Base-by-base conservation (phyloP, 306 rosid species). In the Myrica gale region DNA sequence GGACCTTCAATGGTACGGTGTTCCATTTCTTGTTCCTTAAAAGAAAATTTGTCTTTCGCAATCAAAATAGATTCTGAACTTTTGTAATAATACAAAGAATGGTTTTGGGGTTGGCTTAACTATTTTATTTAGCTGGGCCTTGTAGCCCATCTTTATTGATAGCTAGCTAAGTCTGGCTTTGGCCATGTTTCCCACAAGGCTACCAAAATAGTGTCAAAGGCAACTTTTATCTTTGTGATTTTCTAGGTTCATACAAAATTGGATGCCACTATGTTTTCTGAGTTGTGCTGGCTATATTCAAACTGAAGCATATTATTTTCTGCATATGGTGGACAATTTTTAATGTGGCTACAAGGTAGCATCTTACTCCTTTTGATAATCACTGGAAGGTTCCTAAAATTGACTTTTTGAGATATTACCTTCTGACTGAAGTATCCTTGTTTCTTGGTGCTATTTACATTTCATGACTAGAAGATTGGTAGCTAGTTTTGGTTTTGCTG, bases 1-100 rank as follows among this genome's bases (percentile, higher is more conserved):
- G 92, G 92, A 80, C 91, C 90, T 72, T 89, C 97, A 55, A 56
- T 78, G 96, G 98, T 94, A 87, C 82, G 82, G 41, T 55, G 55
- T 74, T 26, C 32, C 42, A 45, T 21, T 56, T 37, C 32, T 80
- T 83, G 60, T 66, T 53, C 52, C 50, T 65, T 65, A 43, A 20
- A 11, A 4, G 13, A 45, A 19, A 6, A 4, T n/a, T 15, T 43
- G 63, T 65, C 45, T 4, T 11, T 70, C 32, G 45, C 63, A 1
- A 12, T 15, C 16, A 17, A 21, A 56, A 46, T 26, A 11, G 70
- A 68, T 41, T 56, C 65, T 42, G 60, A 53, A 65, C 23, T 63
- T 66, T 48, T 17, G 17, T n/a, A n/a, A n/a, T 72, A 23, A 21
- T 66, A 20, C 17, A 1, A 26, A 73, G n/a, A 72, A 52, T 20